Evolutionary conservation across 441 rosid genomes (phyloP).

Genomic region (Populus hybrid): DNA sequence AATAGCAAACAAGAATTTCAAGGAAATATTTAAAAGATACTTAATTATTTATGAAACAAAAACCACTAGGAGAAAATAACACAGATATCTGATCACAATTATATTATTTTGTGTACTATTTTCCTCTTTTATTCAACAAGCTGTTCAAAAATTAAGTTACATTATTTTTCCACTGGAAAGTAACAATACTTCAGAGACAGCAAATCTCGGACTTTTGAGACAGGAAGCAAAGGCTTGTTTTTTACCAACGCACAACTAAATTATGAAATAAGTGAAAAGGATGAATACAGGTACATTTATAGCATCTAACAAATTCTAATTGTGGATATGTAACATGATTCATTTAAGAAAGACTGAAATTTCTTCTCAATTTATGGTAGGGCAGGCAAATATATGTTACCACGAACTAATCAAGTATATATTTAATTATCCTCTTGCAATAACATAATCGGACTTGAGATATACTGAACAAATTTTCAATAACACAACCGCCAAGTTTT

Average conservation of each 20-base stretch:
- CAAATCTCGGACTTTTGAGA: neutral
- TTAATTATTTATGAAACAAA: neutral
- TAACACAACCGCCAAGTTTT: neutral
- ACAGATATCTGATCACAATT: neutral
- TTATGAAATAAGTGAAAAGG: neutral
- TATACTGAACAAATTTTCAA: neutral
- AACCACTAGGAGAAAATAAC: neutral
- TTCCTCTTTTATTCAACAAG: neutral
- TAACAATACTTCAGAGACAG: neutral
- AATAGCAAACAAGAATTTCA: neutral
- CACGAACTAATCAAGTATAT: neutral
- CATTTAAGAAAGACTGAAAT: neutral
- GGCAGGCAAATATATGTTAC: neutral
- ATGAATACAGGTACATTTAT: neutral
- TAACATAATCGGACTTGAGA: neutral
- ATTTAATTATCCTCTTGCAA: neutral
- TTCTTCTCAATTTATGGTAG: slow-evolving; percentile 10
- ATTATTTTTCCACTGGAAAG: neutral
- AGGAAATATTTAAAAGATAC: neutral
- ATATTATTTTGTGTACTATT: neutral
- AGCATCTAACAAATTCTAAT: neutral
- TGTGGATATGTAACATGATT: neutral
- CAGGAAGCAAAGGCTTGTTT: neutral
- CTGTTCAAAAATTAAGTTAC: neutral
- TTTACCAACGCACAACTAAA: neutral